Conservation (phyloP, 176 grass and related monocot species). For the Echinochloa phyllopogon region DNA sequence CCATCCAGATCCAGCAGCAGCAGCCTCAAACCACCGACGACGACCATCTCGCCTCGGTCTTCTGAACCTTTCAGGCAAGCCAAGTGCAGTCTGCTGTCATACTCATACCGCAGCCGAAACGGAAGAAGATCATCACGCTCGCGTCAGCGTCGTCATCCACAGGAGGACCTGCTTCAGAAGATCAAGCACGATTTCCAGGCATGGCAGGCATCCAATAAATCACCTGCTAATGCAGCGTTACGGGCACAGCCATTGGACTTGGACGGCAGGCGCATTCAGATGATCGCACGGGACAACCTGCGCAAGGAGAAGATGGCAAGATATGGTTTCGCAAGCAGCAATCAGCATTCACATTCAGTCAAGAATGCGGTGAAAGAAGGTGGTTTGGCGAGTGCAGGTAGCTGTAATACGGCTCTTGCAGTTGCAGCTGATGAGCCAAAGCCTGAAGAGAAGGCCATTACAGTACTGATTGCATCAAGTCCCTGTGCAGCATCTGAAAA, state of each 20-base stretch:
- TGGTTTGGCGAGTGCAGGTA: neutral
- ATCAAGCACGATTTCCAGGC: slow-evolving; percentile 78
- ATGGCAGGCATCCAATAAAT: slow-evolving; percentile 59
- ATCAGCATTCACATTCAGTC: neutral
- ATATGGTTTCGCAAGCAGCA: slow-evolving; percentile 41
- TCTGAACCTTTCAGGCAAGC: slow-evolving; percentile 47
- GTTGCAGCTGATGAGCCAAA: neutral
- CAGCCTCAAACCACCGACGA: neutral
- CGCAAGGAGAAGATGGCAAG: slow-evolving; percentile 71
- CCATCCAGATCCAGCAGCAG: neutral
- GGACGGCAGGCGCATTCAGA: slow-evolving; percentile 45
- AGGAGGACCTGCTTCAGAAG: slow-evolving; percentile 69
- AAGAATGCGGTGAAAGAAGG: slow-evolving; percentile 8
- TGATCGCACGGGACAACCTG: slow-evolving; percentile 74
- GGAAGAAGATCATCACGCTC: slow-evolving; percentile 13
- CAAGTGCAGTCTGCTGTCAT: slow-evolving; percentile 45
- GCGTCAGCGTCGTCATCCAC: slow-evolving; percentile 58
- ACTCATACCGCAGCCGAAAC: slow-evolving; percentile 36
- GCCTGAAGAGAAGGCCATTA: neutral
- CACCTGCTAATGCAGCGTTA: too few relatives aligned
- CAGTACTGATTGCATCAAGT: neutral
- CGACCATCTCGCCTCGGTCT: slow-evolving; percentile 21
- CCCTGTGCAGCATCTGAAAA: neutral
- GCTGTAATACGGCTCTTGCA: neutral
- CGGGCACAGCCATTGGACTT: neutral